Evolutionary conservation across 148 eudicot genomes (phyloP).

Genomic region (Fallopia convolvulus): DNA sequence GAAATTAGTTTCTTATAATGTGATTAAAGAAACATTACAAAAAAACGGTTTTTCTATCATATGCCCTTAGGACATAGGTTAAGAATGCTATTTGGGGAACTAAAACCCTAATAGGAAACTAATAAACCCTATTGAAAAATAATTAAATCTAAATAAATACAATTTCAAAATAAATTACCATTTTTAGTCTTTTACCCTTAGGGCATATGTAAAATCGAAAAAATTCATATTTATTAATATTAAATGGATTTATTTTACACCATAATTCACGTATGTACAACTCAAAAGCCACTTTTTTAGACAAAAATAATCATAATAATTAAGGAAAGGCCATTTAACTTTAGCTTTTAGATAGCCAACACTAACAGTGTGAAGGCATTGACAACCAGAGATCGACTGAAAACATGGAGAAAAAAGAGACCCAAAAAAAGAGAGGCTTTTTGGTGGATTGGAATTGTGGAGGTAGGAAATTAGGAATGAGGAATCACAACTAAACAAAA

Average conservation of each 20-base stretch:
- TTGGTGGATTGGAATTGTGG: slow-evolving; percentile 8
- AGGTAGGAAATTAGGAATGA: not conserved
- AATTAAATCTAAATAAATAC: too few species aligned
- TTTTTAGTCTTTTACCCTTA: too few species aligned
- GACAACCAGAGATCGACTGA: not conserved
- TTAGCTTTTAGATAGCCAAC: slow-evolving; percentile 2
- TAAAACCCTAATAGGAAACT: too few species aligned
- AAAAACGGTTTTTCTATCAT: too few species aligned
- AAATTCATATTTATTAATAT: not conserved
- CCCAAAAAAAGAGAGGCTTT: slow-evolving; percentile 11
- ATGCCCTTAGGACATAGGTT: too few species aligned
- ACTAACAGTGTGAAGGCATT: slow-evolving; percentile 7
- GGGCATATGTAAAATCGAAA: too few species aligned
- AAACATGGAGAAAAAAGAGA: slow-evolving; percentile 9
- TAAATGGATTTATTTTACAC: not conserved
- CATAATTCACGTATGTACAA: not conserved
- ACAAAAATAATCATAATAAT: too few species aligned
- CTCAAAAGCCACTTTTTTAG: not conserved
- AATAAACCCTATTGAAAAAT: too few species aligned
- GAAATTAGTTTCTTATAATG: too few species aligned
- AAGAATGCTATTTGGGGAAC: too few species aligned
- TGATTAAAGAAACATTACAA: too few species aligned
- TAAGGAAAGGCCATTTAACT: not conserved
- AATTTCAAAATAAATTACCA: too few species aligned
- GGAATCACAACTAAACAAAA: slow-evolving; percentile 7